These are phyloP conservation scores for Fusarium armeniacum DNA, from an alignment of 2,329 filamentous ascomycete species.

Conservation along the genomic window DNA sequence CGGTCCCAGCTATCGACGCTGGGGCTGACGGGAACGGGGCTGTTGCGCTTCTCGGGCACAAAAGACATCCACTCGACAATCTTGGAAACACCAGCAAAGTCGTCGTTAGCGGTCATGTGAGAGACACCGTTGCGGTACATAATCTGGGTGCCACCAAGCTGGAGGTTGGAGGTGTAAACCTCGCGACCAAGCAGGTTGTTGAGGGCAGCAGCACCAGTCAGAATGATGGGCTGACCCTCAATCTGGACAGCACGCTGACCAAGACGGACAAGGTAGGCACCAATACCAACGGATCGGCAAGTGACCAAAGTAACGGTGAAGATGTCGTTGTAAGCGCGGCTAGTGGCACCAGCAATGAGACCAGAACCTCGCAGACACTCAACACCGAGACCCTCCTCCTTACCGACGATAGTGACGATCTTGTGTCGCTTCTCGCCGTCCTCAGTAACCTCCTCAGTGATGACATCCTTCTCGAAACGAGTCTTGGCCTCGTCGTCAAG, in stretches of 20 bases:
- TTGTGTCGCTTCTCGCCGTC: constrained; percentile 92
- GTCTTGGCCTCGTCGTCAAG: constrained; percentile 88
- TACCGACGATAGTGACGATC: constrained; percentile 93
- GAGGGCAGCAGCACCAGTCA: constrained; percentile 95
- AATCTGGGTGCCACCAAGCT: constrained; percentile 99
- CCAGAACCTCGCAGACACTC: constrained; percentile 97
- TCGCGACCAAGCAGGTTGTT: constrained; percentile 99
- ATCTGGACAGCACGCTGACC: constrained; percentile 99
- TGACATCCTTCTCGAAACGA: constrained; percentile 79
- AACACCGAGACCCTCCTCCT: constrained; percentile 95
- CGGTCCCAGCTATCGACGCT: constrained; percentile 92
- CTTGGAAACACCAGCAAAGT: constrained; percentile 97
- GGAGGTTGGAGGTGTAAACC: constrained; percentile 98
- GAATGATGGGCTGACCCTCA: constrained; percentile 97
- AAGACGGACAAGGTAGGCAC: constrained; percentile 97
- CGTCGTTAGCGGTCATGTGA: constrained; percentile 97
- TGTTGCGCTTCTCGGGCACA: constrained; percentile 94
- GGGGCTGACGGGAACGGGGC: constrained; percentile 91
- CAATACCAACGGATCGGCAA: constrained; percentile 98
- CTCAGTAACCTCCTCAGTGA: constrained; percentile 89
- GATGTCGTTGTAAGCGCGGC: constrained; percentile 97
- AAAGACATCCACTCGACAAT: constrained; percentile 99
- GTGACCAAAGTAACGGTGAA: constrained; percentile 98
- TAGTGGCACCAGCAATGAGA: constrained; percentile 97
- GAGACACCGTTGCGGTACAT: constrained; percentile 99